Percentiles rank a stretch among this genome's conserved stretches.
phyloP scores from a whole-genome alignment of 2,329 filamentous ascomycete genomes.

The Neocatenulostroma microsporum region DNA sequence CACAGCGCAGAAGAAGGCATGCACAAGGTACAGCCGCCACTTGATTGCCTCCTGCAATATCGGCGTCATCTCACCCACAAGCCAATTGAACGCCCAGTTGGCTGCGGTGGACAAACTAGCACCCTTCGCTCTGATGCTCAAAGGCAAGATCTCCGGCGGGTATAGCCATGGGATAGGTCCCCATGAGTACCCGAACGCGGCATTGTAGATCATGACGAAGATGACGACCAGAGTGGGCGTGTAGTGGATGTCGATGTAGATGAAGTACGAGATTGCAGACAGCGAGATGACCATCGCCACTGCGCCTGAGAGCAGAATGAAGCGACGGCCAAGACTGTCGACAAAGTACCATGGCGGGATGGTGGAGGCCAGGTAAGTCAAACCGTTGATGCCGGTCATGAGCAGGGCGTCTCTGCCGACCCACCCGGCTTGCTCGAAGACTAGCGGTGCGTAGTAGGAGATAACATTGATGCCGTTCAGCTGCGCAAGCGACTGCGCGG shows the following conservation, averaged over 20 bases:
- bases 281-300: conserved; percentile 82
- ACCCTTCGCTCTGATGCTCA: conserved; percentile 95
- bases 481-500: conserved; percentile 88
- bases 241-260: conserved; percentile 70
- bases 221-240: conserved; percentile 83
- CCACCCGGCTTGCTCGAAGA: conserved; percentile 98
- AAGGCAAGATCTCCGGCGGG: conserved; percentile 93
- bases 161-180: conserved; percentile 97
- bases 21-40: conserved; percentile 89
- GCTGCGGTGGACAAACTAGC: conserved; percentile 91
- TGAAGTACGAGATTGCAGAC: conserved; percentile 88
- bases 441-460: conserved; percentile 93
- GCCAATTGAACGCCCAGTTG: conserved; percentile 98
- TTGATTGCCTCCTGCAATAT: conserved; percentile 84
- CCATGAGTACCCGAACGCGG: conserved; percentile 95
- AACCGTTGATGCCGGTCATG: conserved; percentile 94
- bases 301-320: conserved; percentile 83
- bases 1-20: conserved; percentile 91
- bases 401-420: conserved; percentile 79
- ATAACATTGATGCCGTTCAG: conserved; percentile 99
- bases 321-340: conserved; percentile 80
- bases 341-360: conserved; percentile 97
- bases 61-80: conserved; percentile 91
- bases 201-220: conserved; percentile 98
- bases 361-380: conserved; percentile 84